phyloP scores from a whole-genome alignment of 495 filamentous ascomycete species.

The Tirmania nivea region DNA sequence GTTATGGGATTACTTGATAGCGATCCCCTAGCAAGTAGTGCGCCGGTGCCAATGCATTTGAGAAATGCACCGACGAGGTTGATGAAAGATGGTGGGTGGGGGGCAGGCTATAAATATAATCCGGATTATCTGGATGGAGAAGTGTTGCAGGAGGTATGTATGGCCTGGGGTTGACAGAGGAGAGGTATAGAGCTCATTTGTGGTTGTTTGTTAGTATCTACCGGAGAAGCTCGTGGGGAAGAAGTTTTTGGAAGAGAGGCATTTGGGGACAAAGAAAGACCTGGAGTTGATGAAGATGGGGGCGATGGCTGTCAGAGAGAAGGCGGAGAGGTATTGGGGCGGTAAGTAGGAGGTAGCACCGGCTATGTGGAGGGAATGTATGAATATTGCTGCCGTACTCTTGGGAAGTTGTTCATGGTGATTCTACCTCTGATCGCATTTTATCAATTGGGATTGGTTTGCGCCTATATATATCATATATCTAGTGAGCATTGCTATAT shows the following conservation, averaged over 20 bases:
- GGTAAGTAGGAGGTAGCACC: no score
- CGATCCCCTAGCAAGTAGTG: slow-evolving; percentile 56
- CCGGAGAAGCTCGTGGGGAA: slow-evolving; percentile 47
- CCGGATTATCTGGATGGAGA: slow-evolving; percentile 68
- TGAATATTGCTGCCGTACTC: no score
- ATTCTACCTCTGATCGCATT: no score
- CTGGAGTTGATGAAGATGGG: slow-evolving; percentile 24
- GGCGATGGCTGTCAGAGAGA: no score
- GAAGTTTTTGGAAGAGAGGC: slow-evolving; percentile 57
- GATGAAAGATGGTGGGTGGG: slow-evolving; percentile 84
- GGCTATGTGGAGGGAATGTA: no score
- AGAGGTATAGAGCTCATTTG: background rate
- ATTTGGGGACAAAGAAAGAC: slow-evolving; percentile 63
- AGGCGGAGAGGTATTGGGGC: no score
- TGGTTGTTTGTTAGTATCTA: slow-evolving; percentile 32
- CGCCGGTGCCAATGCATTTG: slow-evolving; percentile 71
- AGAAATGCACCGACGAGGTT: slow-evolving; percentile 76
- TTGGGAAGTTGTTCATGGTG: no score
- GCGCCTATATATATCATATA: no score
- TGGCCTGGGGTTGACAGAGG: background rate
- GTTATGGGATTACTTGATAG: slow-evolving; percentile 44
- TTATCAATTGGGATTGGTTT: no score
- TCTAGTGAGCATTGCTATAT: no score
- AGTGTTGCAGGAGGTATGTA: slow-evolving; percentile 47
- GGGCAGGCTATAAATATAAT: slow-evolving; percentile 89